phyloP scores from a whole-genome alignment of 2,329 filamentous ascomycete genomes.

The Hypoxylon sp. region DNA sequence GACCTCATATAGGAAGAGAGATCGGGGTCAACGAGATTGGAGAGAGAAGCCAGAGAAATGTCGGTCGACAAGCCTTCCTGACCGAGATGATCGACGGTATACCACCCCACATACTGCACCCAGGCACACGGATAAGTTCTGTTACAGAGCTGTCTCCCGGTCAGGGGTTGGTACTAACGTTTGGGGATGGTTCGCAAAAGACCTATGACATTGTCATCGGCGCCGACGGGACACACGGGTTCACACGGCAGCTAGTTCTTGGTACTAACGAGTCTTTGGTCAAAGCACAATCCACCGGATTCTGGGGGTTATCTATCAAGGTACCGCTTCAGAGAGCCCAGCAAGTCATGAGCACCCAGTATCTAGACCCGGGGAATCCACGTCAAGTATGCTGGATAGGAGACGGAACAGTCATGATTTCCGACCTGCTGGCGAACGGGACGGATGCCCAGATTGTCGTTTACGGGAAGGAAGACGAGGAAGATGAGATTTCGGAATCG shows the following conservation, averaged over 20 bases:
- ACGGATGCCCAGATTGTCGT: conserved; percentile 43
- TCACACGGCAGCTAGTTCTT: conserved; percentile 40
- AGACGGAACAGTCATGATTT: conserved; percentile 40
- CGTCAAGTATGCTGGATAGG: conserved; percentile 44
- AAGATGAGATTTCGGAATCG: conserved; percentile 4
- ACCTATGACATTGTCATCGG: conserved; percentile 45
- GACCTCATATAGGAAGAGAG: conserved; percentile 36
- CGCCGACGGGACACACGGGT: conserved; percentile 40
- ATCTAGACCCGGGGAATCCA: conserved; percentile 39
- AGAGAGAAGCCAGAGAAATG: conserved; percentile 29
- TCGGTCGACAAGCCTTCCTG: conserved; percentile 42
- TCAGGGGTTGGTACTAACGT: conserved; percentile 35
- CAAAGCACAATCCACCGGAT: conserved; percentile 37
- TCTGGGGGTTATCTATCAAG: conserved; percentile 42
- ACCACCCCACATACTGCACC: conserved; percentile 42
- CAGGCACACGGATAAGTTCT: conserved; percentile 38
- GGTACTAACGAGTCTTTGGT: conserved; percentile 35
- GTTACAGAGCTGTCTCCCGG: conserved; percentile 34
- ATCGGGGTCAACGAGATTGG: conserved; percentile 26
- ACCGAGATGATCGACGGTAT: conserved; percentile 39
- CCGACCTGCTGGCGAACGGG: conserved; percentile 39
- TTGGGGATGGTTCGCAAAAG: conserved; percentile 43
- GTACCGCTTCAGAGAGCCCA: conserved; percentile 41
- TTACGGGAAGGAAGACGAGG: conserved; percentile 30
- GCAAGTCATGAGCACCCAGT: conserved; percentile 40